A percentile compares a stretch with the other conserved stretches of the same genome.
Conservation (phyloP, 2,329 filamentous ascomycete species). For the Drechmeria coniospora region DNA sequence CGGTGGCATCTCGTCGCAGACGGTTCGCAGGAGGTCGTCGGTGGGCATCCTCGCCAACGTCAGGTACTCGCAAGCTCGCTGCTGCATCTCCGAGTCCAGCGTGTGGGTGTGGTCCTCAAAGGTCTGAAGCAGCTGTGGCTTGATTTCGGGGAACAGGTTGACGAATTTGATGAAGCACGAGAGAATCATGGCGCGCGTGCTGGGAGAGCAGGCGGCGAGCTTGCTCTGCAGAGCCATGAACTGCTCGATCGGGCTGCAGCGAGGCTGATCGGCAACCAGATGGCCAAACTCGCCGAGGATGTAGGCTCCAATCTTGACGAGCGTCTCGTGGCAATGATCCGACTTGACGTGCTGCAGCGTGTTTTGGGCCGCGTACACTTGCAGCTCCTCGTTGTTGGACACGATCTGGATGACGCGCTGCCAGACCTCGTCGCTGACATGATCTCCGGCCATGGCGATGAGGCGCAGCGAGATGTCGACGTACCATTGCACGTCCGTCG, state of each 20-base stretch:
- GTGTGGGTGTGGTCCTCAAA: slow-evolving; percentile 91
- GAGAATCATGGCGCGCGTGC: slow-evolving; percentile 82
- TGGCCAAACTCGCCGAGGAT: slow-evolving; percentile 95
- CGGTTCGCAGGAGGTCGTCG: slow-evolving; percentile 80
- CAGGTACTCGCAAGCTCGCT: slow-evolving; percentile 90
- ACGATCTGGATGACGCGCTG: slow-evolving; percentile 97
- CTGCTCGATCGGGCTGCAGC: slow-evolving; percentile 93
- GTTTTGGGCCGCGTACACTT: slow-evolving; percentile 90
- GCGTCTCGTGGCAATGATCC: slow-evolving; percentile 87
- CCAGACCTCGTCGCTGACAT: slow-evolving; percentile 98
- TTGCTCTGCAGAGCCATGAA: slow-evolving; percentile 86
- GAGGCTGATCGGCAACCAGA: slow-evolving; percentile 79
- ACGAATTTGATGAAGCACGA: slow-evolving; percentile 97
- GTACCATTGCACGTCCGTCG: slow-evolving; percentile 97
- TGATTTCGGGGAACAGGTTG: slow-evolving; percentile 97
- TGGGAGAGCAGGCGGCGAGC: slow-evolving; percentile 74
- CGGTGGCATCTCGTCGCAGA: slow-evolving; percentile 97
- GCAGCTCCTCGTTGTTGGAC: slow-evolving; percentile 96
- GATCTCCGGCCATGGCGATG: slow-evolving; percentile 92
- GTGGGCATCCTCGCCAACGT: slow-evolving; percentile 71
- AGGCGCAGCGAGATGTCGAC: slow-evolving; percentile 92
- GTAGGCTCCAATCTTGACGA: slow-evolving; percentile 96
- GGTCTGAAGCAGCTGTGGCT: slow-evolving; percentile 78
- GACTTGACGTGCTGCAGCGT: slow-evolving; percentile 84
- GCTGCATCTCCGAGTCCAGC: slow-evolving; percentile 86